Conservation (phyloP, 1,284 basidiomycete species). For the Ustilago loliicola region DNA sequence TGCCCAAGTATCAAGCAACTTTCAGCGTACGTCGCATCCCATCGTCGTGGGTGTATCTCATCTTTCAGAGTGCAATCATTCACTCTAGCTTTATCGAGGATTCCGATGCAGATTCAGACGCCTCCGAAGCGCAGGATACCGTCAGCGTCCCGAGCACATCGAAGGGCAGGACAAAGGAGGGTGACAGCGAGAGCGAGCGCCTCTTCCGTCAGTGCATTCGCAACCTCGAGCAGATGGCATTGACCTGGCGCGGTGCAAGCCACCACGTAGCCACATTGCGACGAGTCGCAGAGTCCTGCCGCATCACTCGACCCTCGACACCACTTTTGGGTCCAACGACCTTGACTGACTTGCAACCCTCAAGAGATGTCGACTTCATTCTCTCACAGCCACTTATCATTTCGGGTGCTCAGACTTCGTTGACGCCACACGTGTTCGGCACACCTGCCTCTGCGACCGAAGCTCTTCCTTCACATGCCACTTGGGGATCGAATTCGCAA, state of each 20-base stretch:
- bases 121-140: background rate
- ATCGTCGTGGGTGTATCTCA: slow-evolving; percentile 34
- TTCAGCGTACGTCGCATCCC: slow-evolving; percentile 28
- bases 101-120: background rate
- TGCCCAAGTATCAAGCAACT: slow-evolving; percentile 24
- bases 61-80: slow-evolving; percentile 34
- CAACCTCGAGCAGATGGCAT: slow-evolving; percentile 18
- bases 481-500: background rate
- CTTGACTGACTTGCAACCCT: background rate
- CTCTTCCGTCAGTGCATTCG: slow-evolving; percentile 29
- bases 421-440: background rate
- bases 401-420: background rate
- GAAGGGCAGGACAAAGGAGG: background rate
- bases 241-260: slow-evolving; percentile 29
- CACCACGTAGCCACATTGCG: slow-evolving; percentile 30
- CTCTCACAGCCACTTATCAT: background rate
- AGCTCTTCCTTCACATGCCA: background rate
- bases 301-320: slow-evolving; percentile 23
- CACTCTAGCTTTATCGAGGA: slow-evolving; percentile 25
- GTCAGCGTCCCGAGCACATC: background rate
- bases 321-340: slow-evolving; percentile 3
- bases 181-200: slow-evolving; percentile 8
- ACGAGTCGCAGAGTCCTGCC: slow-evolving; percentile 17
- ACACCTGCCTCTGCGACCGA: background rate
- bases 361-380: background rate